phyloP scores from a whole-genome alignment of 208 protist genomes.

The Angomonas ambiguus region DNA sequence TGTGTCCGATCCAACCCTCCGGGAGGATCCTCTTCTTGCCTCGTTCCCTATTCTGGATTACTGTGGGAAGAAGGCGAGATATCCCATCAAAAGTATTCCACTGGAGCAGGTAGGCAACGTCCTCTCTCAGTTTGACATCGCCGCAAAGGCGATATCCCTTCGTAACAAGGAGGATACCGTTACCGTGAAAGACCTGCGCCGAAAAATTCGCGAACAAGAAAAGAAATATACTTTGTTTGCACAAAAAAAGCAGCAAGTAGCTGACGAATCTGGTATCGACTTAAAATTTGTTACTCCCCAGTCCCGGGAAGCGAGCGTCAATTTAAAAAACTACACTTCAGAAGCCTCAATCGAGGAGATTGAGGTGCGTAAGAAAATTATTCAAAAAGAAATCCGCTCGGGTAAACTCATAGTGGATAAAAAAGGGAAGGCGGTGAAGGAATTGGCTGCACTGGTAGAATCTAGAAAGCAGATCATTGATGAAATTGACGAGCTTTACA shows the following conservation, averaged over 20 bases:
- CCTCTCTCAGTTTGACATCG: slow-evolving; percentile 66
- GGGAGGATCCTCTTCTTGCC: slow-evolving; percentile 38
- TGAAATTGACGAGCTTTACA: slow-evolving; percentile 70
- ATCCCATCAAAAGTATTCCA: slow-evolving; percentile 35
- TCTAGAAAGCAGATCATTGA: slow-evolving; percentile 48
- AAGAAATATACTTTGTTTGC: slow-evolving; percentile 3
- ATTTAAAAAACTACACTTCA: slow-evolving; percentile 21
- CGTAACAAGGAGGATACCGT: slow-evolving; percentile 45
- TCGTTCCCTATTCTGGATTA: slow-evolving; percentile 76
- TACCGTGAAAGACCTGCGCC: slow-evolving; percentile 48
- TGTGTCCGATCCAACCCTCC: slow-evolving; percentile 20
- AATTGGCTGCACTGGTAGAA: slow-evolving; percentile 34
- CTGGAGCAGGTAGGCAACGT: slow-evolving; percentile 72
- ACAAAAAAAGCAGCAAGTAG: slow-evolving; percentile 11
- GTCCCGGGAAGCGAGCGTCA: slow-evolving; percentile 11
- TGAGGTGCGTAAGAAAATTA: slow-evolving; percentile 38
- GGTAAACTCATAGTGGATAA: slow-evolving; percentile 48
- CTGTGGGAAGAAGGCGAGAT: slow-evolving; percentile 45
- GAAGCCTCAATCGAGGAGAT: slow-evolving; percentile 41
- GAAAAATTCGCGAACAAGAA: slow-evolving; percentile 48
- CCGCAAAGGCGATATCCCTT: slow-evolving; percentile 51
- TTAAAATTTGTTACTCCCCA: slow-evolving; percentile 19
- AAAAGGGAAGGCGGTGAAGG: slow-evolving; percentile 58
- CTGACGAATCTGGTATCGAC: slow-evolving; percentile 39
- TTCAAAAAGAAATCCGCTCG: slow-evolving; percentile 56